Evolutionary conservation across 2,329 filamentous ascomycete genomes (phyloP).

Genomic region (Cordyceps cateniannulata): DNA sequence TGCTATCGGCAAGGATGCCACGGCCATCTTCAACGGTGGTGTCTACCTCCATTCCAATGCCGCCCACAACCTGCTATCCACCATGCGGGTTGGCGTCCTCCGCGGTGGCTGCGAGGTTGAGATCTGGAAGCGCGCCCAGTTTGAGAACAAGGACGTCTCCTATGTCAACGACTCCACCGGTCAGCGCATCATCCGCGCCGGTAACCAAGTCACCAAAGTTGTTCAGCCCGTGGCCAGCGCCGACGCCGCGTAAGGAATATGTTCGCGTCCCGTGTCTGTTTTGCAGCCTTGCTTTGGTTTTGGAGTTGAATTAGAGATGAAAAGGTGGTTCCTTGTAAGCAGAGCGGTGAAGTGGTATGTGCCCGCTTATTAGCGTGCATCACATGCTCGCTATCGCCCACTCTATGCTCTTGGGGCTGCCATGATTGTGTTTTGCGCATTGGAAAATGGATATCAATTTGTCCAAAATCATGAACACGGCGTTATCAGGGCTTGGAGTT

Average conservation of each 20-base stretch:
- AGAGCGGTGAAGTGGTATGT: background rate
- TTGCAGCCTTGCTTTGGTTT: background rate
- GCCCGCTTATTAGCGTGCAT: background rate
- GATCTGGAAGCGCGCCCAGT: constrained; percentile 84
- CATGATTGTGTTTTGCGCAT: background rate
- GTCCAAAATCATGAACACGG: constrained; percentile 11
- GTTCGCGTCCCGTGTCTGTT: background rate
- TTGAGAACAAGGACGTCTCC: constrained; percentile 76
- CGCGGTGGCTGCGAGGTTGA: constrained; percentile 84
- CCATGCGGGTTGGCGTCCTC: constrained; percentile 82
- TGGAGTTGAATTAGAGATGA: background rate
- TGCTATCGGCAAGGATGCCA: constrained; percentile 80
- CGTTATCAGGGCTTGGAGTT: constrained; percentile 8
- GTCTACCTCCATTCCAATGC: constrained; percentile 88
- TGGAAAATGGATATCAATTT: constrained; percentile 5
- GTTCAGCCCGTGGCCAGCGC: constrained; percentile 73
- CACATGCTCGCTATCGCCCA: background rate
- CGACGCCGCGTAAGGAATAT: constrained; percentile 60
- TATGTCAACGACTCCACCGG: constrained; percentile 76
- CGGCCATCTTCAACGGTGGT: constrained; percentile 86
- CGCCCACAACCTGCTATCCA: constrained; percentile 80
- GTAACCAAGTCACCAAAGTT: constrained; percentile 78
- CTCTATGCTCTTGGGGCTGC: background rate
- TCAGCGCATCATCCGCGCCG: constrained; percentile 77
- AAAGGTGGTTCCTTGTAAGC: background rate